Evolutionary conservation across 805 yeast genomes (phyloP), one percentile per base, ranked within the genome.

Genomic region (Candida multigemmis): DNA sequence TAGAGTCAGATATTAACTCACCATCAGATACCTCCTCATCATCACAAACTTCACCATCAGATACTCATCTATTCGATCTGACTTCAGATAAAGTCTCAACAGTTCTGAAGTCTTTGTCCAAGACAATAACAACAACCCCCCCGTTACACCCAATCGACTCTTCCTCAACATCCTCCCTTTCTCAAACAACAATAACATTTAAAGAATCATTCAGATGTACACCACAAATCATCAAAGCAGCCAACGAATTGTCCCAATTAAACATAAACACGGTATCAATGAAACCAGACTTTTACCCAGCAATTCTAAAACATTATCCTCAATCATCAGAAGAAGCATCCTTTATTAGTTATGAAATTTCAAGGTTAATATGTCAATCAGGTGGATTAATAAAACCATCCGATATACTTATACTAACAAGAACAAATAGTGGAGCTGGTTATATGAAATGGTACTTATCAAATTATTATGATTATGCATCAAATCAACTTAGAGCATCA

Each of bases 141-240:
- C n/a, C n/a, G n/a, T n/a, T n/a, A n/a, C n/a, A n/a, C n/a, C n/a
- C n/a, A n/a, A n/a, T n/a, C n/a, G n/a, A n/a, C n/a, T n/a, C n/a
- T n/a, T n/a, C n/a, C n/a, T n/a, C n/a, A n/a, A n/a, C n/a, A n/a
- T n/a, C n/a, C n/a, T n/a, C n/a, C n/a, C n/a, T n/a, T n/a, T n/a
- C n/a, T n/a, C n/a, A n/a, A n/a, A n/a, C n/a, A n/a, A n/a, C n/a
- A n/a, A n/a, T n/a, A n/a, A n/a, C n/a, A n/a, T n/a, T 79, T 27
- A 38, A 46, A 12, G 75, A 74, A 34, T 65, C 76, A 12, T 80
- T 79, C 40, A 53, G 89, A 36, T 66, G 74, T 14, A 63, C 81
- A 0, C 77, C 79, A 0, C 74, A 73, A 28, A 64, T 78, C 3
- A 44, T 74, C 12, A 36, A 55, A 2, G 55, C 66, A 1, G 64